These are phyloP conservation scores for Penicillium sumatraense DNA, from an alignment of 2,329 filamentous ascomycete genomes.

Conservation along the genomic window DNA sequence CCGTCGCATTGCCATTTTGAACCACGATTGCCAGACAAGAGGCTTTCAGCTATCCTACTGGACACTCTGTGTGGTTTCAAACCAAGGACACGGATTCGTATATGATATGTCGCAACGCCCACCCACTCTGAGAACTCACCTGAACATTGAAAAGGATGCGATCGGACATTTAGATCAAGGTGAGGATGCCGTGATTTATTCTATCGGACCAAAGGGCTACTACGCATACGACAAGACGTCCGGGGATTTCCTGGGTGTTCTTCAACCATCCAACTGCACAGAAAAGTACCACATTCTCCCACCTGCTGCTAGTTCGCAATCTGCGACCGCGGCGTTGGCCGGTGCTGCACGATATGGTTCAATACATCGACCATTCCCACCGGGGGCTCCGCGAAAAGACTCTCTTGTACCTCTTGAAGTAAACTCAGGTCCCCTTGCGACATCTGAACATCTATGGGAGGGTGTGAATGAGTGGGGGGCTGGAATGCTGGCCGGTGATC, in stretches of 20 bases:
- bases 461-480: slow-evolving; percentile 54
- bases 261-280: slow-evolving; percentile 41
- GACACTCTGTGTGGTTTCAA: slow-evolving; percentile 53
- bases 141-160: slow-evolving; percentile 47
- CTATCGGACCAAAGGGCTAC: slow-evolving; percentile 49
- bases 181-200: slow-evolving; percentile 48
- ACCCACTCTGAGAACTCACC: slow-evolving; percentile 37
- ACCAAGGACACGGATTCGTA: slow-evolving; percentile 50
- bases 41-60: slow-evolving; percentile 52
- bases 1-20: slow-evolving; percentile 43
- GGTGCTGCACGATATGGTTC: slow-evolving; percentile 27
- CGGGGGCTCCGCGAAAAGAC: slow-evolving; percentile 27
- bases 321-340: slow-evolving; percentile 23
- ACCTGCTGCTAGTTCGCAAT: slow-evolving; percentile 25
- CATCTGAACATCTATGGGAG: slow-evolving; percentile 29
- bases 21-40: slow-evolving; percentile 50
- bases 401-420: slow-evolving; percentile 34
- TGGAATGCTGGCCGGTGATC: slow-evolving; percentile 47
- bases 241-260: slow-evolving; percentile 42
- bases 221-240: slow-evolving; percentile 48
- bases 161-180: slow-evolving; percentile 53
- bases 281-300: slow-evolving; percentile 41
- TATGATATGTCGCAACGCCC: slow-evolving; percentile 48
- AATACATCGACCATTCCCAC: slow-evolving; percentile 21
- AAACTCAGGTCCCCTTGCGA: slow-evolving; percentile 30